Conservation (phyloP, 208 protist species). For the Acanthamoeba healyi region DNA sequence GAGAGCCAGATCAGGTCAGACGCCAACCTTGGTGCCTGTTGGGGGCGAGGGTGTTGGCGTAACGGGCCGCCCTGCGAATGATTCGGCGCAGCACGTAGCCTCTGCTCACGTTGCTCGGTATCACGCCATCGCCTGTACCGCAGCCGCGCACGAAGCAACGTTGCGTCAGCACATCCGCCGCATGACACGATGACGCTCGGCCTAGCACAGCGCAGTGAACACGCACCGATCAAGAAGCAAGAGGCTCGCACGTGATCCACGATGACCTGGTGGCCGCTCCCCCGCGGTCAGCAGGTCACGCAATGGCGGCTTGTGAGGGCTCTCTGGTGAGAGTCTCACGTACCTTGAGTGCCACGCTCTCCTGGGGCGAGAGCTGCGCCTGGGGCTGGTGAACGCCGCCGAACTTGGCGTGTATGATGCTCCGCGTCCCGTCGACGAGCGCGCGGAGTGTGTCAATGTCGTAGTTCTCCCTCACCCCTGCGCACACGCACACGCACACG, state of each 20-base stretch:
- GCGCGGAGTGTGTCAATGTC: constrained; percentile 40
- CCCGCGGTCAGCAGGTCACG: no score
- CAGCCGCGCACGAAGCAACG: background rate
- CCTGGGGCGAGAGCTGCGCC: background rate
- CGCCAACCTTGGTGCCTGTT: background rate
- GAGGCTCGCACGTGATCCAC: constrained; percentile 83
- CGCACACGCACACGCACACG: background rate
- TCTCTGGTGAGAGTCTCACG: background rate
- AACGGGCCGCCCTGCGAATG: constrained; percentile 81
- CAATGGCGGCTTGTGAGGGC: no score
- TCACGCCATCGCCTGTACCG: constrained; percentile 75
- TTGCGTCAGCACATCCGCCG: background rate
- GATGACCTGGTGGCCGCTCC: constrained; percentile 74
- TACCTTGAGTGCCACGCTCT: constrained; percentile 63
- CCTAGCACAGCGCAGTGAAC: background rate
- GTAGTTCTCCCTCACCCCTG: constrained; percentile 38
- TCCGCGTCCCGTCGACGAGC: background rate
- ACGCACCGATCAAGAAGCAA: constrained; percentile 77
- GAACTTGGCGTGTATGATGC: constrained; percentile 16
- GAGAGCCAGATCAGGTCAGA: no score
- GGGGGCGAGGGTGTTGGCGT: constrained; percentile 55
- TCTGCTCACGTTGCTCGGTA: constrained; percentile 83
- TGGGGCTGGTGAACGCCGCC: background rate
- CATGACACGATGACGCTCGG: no score
- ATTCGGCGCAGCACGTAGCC: constrained; percentile 89